Evolutionary conservation across 164 flowering plant genomes (phyloP), one percentile per base, ranked within the genome.

Genomic region (Nelumbo lutea): DNA sequence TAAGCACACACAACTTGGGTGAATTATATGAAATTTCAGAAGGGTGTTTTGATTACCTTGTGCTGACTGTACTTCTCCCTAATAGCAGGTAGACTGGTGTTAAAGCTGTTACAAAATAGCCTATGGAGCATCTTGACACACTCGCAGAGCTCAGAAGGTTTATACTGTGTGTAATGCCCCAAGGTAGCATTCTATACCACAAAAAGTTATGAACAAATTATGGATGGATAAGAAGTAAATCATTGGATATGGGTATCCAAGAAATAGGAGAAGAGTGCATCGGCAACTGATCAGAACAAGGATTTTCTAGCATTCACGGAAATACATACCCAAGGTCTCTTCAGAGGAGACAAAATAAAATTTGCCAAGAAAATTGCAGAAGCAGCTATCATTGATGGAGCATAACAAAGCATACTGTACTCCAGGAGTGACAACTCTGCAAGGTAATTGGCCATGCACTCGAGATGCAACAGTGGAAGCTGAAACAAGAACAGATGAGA

Each of bases 371-470:
- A 96, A 66, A 90, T 79, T 9, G 96, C 83, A 6, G 97, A 87
- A 48, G 99, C 98, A 43, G 98, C 98, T 52, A 86, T 75, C 5
- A 89, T 71, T 11, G 99, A 96, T 11, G 98, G 99, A 60, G 87
- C 80, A 78, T 86, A 87, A 65, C 82, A 62, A 9, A 96, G 93
- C 88, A 93, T 86, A 59, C 65, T 83, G 78, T 93, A 96, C 69
- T 96, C 98, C 2, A 91, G 81, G 61, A 96, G 89, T 42, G 99
- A 87, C n/a, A 96, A 76, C 78, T 96, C 99, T 9, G 98, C 87
- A 64, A 90, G 62, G 76, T 90, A 96, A 82, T 81, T 92, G 53
- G 96, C 84, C 75, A 90, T 78, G 81, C 87, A 89, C 78, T 96
- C 99, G 13, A 96, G 68, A 62, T 82, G 94, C 87, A 93, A 59